Conservation (phyloP, 2,329 filamentous ascomycete genomes). For the Endoconidiophora laricicola region DNA sequence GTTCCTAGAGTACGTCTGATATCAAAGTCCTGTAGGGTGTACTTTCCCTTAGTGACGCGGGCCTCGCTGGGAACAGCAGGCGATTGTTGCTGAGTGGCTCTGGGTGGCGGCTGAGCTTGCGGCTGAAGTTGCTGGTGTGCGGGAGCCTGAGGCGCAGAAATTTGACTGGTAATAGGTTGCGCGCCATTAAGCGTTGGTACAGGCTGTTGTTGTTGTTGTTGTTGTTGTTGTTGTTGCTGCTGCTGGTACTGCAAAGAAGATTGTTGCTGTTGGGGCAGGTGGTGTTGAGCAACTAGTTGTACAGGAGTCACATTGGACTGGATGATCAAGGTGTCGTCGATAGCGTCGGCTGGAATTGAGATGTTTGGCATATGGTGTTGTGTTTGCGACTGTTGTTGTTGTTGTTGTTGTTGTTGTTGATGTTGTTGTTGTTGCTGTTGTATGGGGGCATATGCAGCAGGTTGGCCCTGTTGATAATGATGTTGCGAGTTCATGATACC, state of each 20-base stretch:
- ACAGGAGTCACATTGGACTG: conserved; percentile 17
- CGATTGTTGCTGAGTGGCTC: conserved; percentile 15
- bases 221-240: conserved; percentile 46
- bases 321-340: conserved; percentile 14
- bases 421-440: conserved; percentile 23
- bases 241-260: conserved; percentile 10
- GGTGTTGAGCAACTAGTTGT: conserved; percentile 41
- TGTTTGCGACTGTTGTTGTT: conserved; percentile 21
- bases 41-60: conserved; percentile 88
- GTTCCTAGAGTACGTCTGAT: conserved; percentile 86
- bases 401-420: conserved; percentile 45
- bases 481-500: conserved; percentile 15
- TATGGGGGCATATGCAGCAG: neutral
- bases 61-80: conserved; percentile 20
- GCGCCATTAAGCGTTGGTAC: neutral
- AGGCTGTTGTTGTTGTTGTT: conserved; percentile 9
- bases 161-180: conserved; percentile 12
- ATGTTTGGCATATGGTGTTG: conserved; percentile 28
- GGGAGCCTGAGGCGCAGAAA: conserved; percentile 14
- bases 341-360: conserved; percentile 12
- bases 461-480: conserved; percentile 13
- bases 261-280: conserved; percentile 6
- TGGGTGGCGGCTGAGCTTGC: conserved; percentile 12
- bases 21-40: conserved; percentile 78
- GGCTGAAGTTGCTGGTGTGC: conserved; percentile 18